Percentiles rank a stretch among this genome's conserved stretches.
phyloP scores from a whole-genome alignment of 2,329 filamentous ascomycete species.

The Clathrospora elynae region DNA sequence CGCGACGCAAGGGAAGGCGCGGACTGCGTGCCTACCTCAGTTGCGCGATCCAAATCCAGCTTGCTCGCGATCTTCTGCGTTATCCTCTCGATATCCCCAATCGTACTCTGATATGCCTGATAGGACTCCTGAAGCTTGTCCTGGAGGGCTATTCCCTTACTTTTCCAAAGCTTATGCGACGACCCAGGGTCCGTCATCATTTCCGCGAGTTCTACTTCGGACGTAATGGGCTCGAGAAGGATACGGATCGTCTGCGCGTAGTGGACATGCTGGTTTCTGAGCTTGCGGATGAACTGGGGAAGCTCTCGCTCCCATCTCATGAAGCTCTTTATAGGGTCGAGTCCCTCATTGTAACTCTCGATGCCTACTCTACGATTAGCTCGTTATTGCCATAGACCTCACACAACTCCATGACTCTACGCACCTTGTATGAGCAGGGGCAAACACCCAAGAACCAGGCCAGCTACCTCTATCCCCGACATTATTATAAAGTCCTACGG shows the following conservation, averaged over 20 bases:
- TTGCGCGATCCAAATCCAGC: conserved; percentile 43
- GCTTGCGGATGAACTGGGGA: conserved; percentile 44
- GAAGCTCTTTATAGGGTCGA: conserved; percentile 49
- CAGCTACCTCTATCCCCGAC: conserved; percentile 43
- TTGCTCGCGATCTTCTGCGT: conserved; percentile 46
- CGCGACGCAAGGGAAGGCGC: conserved; percentile 12
- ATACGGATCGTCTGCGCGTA: conserved; percentile 45
- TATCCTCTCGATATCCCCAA: conserved; percentile 44
- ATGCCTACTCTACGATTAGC: conserved; percentile 24
- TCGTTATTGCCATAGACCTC: not conserved
- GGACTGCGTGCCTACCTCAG: conserved; percentile 28
- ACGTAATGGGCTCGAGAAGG: conserved; percentile 45
- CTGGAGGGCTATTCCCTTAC: conserved; percentile 35
- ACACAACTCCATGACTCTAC: conserved; percentile 8
- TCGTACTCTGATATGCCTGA: conserved; percentile 43
- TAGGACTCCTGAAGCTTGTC: conserved; percentile 45
- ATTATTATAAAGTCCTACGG: conserved; percentile 17
- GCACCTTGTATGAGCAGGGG: conserved; percentile 46
- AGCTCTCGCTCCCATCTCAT: conserved; percentile 45
- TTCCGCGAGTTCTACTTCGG: conserved; percentile 42
- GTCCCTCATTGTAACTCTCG: conserved; percentile 48
- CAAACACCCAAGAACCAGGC: conserved; percentile 45
- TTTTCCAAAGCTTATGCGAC: conserved; percentile 41
- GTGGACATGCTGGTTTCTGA: conserved; percentile 47
- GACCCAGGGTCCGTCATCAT: conserved; percentile 42